Evolutionary conservation across 345 rosid genomes (phyloP).

Genomic region (Eucalyptus marginata): DNA sequence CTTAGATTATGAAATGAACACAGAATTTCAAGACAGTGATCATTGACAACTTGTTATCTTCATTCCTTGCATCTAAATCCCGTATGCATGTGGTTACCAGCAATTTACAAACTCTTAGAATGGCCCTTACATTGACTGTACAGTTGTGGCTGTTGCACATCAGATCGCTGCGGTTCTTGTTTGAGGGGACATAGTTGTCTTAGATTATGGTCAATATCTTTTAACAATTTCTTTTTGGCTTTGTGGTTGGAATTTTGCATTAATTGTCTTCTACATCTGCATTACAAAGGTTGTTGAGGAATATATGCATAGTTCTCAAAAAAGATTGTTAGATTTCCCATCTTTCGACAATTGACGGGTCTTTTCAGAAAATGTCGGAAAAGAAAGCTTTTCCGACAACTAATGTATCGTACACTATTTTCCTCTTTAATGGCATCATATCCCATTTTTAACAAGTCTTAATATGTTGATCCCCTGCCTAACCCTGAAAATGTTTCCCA

Average conservation of each 20-base stretch:
- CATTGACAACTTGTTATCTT: neutral
- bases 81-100: rapidly evolving
- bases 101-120: neutral
- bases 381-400: rapidly evolving
- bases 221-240: neutral
- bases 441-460: too few relatives aligned
- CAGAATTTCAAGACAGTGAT: rapidly evolving
- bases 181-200: neutral
- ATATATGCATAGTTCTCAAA: neutral
- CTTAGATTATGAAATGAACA: neutral
- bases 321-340: too few relatives aligned
- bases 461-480: too few relatives aligned
- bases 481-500: too few relatives aligned
- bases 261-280: too few relatives aligned
- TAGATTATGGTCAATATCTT: neutral
- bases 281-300: too few relatives aligned
- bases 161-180: rapidly evolving
- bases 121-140: neutral
- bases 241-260: neutral
- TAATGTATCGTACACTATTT: rapidly evolving
- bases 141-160: rapidly evolving
- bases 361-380: too few relatives aligned
- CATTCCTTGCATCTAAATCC: neutral
- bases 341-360: rapidly evolving
- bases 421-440: too few relatives aligned